Evolutionary conservation across 768 basidiomycete species (phyloP).

Genomic region (Lepiota brunneoincarnata): DNA sequence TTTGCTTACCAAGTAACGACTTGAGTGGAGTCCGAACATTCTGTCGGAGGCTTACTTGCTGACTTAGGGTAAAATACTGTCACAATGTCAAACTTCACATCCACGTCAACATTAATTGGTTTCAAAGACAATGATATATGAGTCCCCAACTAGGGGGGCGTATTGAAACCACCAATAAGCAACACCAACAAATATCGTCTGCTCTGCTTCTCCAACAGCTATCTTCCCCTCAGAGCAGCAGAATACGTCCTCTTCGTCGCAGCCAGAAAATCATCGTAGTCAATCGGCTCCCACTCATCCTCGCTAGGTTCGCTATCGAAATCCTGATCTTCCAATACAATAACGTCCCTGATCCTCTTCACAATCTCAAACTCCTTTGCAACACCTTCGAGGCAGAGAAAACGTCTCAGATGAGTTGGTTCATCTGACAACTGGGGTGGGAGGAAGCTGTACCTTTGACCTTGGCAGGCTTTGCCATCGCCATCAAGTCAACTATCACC

Average conservation of each 20-base stretch:
- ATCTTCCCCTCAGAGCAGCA: slow-evolving; percentile 4
- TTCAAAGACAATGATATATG: no score
- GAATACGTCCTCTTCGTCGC: slow-evolving; percentile 2
- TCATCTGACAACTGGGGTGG: background rate
- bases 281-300: slow-evolving; percentile 7
- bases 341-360: slow-evolving; percentile 3
- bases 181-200: no score
- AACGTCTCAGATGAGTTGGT: background rate
- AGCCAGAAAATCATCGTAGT: background rate
- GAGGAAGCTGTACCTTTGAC: slow-evolving; percentile 1
- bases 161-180: no score
- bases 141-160: no score
- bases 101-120: no score
- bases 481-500: slow-evolving; percentile 9
- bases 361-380: slow-evolving; percentile 10
- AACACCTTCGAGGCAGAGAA: background rate
- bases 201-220: background rate
- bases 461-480: slow-evolving; percentile 10
- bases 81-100: no score
- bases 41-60: no score
- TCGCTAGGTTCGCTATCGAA: background rate
- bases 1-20: no score
- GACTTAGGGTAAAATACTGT: no score
- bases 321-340: slow-evolving; percentile 3
- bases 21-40: no score